phyloP scores from a whole-genome alignment of 345 rosid species.

The Microcos paniculata region DNA sequence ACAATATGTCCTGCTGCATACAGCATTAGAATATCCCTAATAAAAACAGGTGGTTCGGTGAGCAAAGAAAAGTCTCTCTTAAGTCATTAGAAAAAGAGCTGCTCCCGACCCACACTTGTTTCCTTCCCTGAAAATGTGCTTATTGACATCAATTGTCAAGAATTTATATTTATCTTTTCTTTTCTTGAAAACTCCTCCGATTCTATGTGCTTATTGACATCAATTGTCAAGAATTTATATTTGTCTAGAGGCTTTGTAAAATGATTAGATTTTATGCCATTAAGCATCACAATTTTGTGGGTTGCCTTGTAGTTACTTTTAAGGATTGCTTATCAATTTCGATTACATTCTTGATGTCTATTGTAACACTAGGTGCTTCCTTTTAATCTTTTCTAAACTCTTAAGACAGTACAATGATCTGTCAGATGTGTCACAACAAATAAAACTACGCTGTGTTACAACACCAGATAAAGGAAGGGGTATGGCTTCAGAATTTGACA shows the following conservation, averaged over 20 bases:
- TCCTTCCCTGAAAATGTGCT: too few relatives aligned
- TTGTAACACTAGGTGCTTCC: background rate
- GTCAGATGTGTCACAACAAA: slow-evolving; percentile 45
- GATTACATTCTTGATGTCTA: background rate
- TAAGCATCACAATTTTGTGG: background rate
- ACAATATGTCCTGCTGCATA: too few relatives aligned
- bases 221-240: too few relatives aligned
- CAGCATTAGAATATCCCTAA: too few relatives aligned
- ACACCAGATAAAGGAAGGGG: slow-evolving; percentile 76
- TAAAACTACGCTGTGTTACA: slow-evolving; percentile 43
- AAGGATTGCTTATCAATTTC: slow-evolving; percentile 8
- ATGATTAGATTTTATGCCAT: background rate
- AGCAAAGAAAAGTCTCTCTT: too few relatives aligned
- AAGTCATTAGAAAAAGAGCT: too few relatives aligned
- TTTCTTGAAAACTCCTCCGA: too few relatives aligned
- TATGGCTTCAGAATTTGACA: slow-evolving; percentile 54
- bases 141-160: background rate
- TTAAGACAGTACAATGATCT: slow-evolving; percentile 17
- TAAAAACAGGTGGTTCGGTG: too few relatives aligned
- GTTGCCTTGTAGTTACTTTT: slow-evolving; percentile 1
- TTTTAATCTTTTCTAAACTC: background rate
- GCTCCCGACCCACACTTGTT: too few relatives aligned
- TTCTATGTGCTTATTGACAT: too few relatives aligned
- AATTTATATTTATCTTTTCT: too few relatives aligned
- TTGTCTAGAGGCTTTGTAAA: slow-evolving; percentile 1